Base-by-base conservation (phyloP, 805 yeast species). In the Starmerella floricola region DNA sequence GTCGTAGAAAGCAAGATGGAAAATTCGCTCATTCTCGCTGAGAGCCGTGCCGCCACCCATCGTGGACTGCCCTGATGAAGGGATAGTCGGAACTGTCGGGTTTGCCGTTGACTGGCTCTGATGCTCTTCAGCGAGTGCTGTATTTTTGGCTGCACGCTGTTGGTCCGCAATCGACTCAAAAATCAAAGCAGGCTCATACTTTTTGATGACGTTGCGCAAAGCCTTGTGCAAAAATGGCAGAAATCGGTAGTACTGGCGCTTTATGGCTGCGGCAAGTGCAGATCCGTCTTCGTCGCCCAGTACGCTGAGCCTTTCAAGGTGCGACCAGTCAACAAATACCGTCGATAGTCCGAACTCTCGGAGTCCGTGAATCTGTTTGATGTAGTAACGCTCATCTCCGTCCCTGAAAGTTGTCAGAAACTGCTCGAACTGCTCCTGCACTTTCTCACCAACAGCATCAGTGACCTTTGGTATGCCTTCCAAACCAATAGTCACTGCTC, bases 391-490 rank as follows among this genome's bases (percentile, higher is more conserved):
- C 18, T 58, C 64, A 15, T 58, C 58, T 6, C 62, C 65, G 34
- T 72, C 73, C 3, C 64, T 63, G 56, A 68, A 88, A 26, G 74
- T 80, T 55, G 77, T 81, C 42, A 88, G 62, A 56, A 88, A 88
- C 50, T 71, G 74, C 59, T 87, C 95, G 60, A 91, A 88, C 13
- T 87, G 77, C 60, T 85, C 95, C 34, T 88, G 74, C 15, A 91
- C 96, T 53, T 84, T 84, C 58, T 87, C 96, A 45, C 95, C 96
- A 3, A 95, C 85, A 36, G 76, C 75, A 64, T 91, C 98, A 21
- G 74, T 74, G 21, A 91, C 95, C 57, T 81, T 84, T 21, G 93
- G 86, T 41, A 88, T 83, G 21, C 48, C 49, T 26, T 51, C 51
- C 2, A 51, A 23, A 27, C 51, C 53, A 5, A 27, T 39, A 2